phyloP scores from a whole-genome alignment of 2,329 filamentous ascomycete genomes.

The Cladosporium austrohemisphaericum region DNA sequence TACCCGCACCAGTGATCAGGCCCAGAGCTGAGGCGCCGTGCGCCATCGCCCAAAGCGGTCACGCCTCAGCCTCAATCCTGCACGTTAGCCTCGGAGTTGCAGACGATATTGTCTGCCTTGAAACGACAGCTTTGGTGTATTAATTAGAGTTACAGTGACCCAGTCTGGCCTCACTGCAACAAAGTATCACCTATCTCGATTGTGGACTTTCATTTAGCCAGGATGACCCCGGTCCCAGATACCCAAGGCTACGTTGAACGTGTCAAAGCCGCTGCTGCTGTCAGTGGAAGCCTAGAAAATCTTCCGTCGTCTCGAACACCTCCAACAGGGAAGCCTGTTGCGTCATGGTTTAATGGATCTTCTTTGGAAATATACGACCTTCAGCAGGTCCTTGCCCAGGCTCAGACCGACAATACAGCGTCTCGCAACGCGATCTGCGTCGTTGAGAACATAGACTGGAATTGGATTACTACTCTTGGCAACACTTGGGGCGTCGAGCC shows the following conservation, averaged over 20 bases:
- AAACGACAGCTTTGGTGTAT: too few species aligned
- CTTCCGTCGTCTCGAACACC: neutral
- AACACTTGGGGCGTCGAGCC: constrained; percentile 1
- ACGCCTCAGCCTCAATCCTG: too few species aligned
- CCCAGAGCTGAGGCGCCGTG: too few species aligned
- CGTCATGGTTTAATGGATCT: constrained; percentile 1
- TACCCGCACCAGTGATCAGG: too few species aligned
- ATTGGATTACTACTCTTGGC: constrained; percentile 1
- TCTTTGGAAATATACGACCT: neutral
- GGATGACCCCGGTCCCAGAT: neutral
- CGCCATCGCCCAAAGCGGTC: too few species aligned
- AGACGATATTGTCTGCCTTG: too few species aligned
- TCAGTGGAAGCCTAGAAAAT: neutral
- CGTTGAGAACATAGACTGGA: constrained; percentile 2
- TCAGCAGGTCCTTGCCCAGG: neutral
- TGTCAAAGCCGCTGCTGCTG: neutral
- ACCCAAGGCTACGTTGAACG: neutral
- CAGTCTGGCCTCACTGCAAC: too few species aligned
- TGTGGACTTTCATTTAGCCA: too few species aligned
- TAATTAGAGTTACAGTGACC: too few species aligned
- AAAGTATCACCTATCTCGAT: too few species aligned
- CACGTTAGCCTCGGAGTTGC: too few species aligned
- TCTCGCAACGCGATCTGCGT: neutral
- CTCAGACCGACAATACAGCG: neutral
- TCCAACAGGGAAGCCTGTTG: neutral